These are phyloP conservation scores for Pseudogymnoascus sp. DNA, from an alignment of 2,329 filamentous ascomycete genomes.

Conservation along the genomic window DNA sequence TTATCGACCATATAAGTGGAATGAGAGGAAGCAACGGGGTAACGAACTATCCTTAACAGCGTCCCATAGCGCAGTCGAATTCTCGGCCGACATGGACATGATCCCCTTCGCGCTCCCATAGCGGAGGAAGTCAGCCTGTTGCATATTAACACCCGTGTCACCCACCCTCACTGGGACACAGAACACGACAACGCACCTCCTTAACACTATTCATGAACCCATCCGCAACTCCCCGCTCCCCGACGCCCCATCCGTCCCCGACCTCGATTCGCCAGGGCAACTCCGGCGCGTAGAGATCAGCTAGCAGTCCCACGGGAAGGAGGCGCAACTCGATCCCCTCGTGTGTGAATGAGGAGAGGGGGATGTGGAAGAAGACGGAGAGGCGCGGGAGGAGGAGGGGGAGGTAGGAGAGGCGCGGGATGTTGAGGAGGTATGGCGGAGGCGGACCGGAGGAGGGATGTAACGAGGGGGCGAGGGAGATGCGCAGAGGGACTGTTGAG, in stretches of 20 bases:
- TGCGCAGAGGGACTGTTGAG: slow-evolving; percentile 28
- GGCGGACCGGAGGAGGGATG: slow-evolving; percentile 23
- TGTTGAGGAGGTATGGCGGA: slow-evolving; percentile 40
- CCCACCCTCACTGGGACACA: not conserved
- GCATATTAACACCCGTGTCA: not conserved
- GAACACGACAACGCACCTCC: slow-evolving; percentile 34
- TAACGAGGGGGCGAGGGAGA: slow-evolving; percentile 15
- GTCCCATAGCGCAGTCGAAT: slow-evolving; percentile 58
- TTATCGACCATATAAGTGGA: not conserved
- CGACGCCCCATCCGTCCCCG: slow-evolving; percentile 44
- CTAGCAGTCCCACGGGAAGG: slow-evolving; percentile 59
- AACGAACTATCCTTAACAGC: slow-evolving; percentile 50
- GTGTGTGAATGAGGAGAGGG: slow-evolving; percentile 48
- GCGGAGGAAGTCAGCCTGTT: slow-evolving; percentile 49
- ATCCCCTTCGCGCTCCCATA: slow-evolving; percentile 63
- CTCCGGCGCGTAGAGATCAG: slow-evolving; percentile 49
- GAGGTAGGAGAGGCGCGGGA: slow-evolving; percentile 59
- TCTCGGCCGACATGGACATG: slow-evolving; percentile 61
- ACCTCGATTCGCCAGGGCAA: slow-evolving; percentile 56
- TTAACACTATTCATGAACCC: slow-evolving; percentile 63
- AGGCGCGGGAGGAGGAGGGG: slow-evolving; percentile 55
- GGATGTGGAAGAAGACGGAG: slow-evolving; percentile 55
- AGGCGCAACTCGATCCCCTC: slow-evolving; percentile 62
- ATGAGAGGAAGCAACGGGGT: not conserved
- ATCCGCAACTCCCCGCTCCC: slow-evolving; percentile 39